These are phyloP conservation scores for Draba incana DNA, from an alignment of 345 rosid species.

Conservation along the genomic window DNA sequence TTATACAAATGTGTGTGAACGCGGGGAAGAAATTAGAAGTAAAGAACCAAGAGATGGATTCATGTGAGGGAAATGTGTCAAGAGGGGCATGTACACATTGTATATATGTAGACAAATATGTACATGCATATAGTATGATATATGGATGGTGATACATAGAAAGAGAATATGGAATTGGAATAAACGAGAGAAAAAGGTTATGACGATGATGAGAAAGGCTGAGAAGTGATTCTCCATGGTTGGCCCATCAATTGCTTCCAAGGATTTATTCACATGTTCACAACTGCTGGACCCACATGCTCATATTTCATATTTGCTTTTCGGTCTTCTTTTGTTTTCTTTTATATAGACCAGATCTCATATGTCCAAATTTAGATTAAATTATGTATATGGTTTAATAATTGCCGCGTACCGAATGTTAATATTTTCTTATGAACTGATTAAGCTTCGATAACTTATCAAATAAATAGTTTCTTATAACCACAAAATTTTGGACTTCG, in stretches of 20 bases:
- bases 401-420: neutral
- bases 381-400: conserved; percentile 1
- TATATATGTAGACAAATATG: neutral
- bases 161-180: conserved; percentile 37
- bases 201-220: conserved; percentile 46
- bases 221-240: conserved; percentile 43
- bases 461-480: neutral
- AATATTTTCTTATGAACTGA: neutral
- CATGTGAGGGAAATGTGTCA: conserved; percentile 42
- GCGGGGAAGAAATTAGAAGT: conserved; percentile 30
- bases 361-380: neutral
- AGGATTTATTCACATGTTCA: conserved; percentile 48
- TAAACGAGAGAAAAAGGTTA: conserved; percentile 38
- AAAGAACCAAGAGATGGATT: conserved; percentile 41
- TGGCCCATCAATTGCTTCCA: conserved; percentile 45
- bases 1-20: conserved; percentile 33
- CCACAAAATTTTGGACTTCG: neutral
- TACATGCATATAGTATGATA: neutral
- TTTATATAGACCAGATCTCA: neutral
- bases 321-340: neutral
- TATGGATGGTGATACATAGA: conserved; percentile 1
- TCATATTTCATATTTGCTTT: conserved; percentile 14
- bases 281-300: conserved; percentile 44
- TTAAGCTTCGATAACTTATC: neutral
- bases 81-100: conserved; percentile 35